These are phyloP conservation scores for Pleurotus giganteus DNA, from an alignment of 768 basidiomycete species.

Conservation along the genomic window DNA sequence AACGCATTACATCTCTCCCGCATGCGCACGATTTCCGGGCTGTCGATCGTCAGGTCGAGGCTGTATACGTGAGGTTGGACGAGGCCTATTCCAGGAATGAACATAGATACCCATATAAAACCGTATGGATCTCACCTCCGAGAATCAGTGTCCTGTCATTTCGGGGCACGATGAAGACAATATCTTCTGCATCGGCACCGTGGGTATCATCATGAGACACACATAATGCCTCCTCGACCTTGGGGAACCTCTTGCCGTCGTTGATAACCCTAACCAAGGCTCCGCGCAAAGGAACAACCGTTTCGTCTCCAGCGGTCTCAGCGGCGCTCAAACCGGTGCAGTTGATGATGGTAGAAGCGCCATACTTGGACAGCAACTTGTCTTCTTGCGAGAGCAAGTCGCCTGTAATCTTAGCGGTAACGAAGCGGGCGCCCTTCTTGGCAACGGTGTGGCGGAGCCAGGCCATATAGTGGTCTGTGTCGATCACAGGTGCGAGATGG, in stretches of 20 bases:
- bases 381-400: constrained; percentile 27
- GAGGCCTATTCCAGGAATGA: constrained; percentile 14
- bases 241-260: constrained; percentile 33
- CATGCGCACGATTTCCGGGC: constrained; percentile 28
- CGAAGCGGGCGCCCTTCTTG: constrained; percentile 26
- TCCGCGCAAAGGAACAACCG: constrained; percentile 35
- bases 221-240: constrained; percentile 28
- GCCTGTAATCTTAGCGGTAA: constrained; percentile 28
- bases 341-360: constrained; percentile 31
- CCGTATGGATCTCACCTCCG: constrained; percentile 16
- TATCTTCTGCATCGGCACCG: constrained; percentile 26
- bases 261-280: constrained; percentile 35
- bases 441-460: constrained; percentile 25
- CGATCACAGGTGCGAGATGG: constrained; percentile 31
- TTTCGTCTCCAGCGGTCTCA: constrained; percentile 30
- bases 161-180: constrained; percentile 33
- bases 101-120: neutral
- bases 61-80: constrained; percentile 22
- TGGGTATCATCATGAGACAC: constrained; percentile 30
- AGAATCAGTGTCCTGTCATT: constrained; percentile 34
- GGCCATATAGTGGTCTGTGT: constrained; percentile 34
- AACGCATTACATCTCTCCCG: constrained; percentile 26
- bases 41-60: constrained; percentile 24
- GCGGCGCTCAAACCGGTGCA: constrained; percentile 31
- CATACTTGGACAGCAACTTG: constrained; percentile 22